Evolutionary conservation across 306 rosid species (phyloP).

Genomic region (Medicago arabica): DNA sequence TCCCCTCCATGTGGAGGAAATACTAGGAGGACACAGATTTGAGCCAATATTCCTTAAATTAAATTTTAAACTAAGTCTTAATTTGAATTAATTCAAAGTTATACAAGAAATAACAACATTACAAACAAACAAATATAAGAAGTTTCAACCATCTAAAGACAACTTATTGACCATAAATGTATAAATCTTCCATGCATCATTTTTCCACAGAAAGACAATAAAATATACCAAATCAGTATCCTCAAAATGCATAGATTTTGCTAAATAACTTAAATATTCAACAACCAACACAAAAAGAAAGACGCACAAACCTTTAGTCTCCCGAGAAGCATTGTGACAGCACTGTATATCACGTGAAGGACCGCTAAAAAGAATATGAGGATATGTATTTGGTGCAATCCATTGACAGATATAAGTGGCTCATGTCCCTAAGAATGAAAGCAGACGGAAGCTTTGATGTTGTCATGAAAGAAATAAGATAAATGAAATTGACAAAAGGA

Average conservation of each 20-base stretch:
- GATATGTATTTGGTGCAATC: constrained; percentile 94
- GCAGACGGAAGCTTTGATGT: constrained; percentile 7
- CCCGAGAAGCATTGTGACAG: constrained; percentile 96
- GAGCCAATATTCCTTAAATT: neutral
- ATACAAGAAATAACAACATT: constrained; percentile 25
- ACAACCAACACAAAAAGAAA: neutral
- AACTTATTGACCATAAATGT: too few species aligned
- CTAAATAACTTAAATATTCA: constrained; percentile 15
- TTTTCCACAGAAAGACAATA: too few species aligned
- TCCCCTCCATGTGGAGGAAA: neutral
- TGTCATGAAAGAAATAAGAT: neutral
- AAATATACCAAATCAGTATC: too few species aligned
- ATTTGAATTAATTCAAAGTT: neutral
- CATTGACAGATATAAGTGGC: constrained; percentile 74
- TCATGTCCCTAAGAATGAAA: constrained; percentile 59
- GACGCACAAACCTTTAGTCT: constrained; percentile 74
- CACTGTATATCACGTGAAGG: constrained; percentile 86
- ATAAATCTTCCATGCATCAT: too few species aligned
- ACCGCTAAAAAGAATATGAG: constrained; percentile 93
- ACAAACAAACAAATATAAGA: constrained; percentile 8
- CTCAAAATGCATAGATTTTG: too few species aligned
- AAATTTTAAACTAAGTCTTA: neutral
- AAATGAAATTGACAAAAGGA: neutral
- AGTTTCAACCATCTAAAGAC: neutral
- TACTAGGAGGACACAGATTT: neutral